A percentile compares a stretch with the other conserved stretches of the same genome.
Evolutionary conservation across 345 rosid genomes (phyloP).

Genomic region (Salix udensis): DNA sequence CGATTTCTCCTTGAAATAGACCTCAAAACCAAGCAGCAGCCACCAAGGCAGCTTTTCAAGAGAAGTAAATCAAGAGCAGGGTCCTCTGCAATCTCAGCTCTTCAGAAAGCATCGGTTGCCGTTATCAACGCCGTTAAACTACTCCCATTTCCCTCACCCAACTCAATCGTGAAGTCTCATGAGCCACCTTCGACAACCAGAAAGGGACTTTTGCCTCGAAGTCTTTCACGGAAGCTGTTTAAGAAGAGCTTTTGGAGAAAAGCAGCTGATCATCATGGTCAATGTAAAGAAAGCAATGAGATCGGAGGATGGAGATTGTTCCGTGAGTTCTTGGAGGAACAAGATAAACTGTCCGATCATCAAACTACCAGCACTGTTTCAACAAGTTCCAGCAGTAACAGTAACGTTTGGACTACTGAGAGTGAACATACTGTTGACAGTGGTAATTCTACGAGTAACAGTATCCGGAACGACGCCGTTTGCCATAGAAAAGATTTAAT

Average conservation of each 20-base stretch:
- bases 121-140: constrained; percentile 59
- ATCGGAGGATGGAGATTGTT: constrained; percentile 49
- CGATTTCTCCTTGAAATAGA: constrained; percentile 65
- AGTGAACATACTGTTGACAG: constrained; percentile 45
- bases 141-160: constrained; percentile 46
- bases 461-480: constrained; percentile 32
- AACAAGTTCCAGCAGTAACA: constrained; percentile 20
- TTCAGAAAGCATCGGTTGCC: constrained; percentile 58
- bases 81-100: constrained; percentile 43
- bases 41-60: constrained; percentile 16
- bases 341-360: constrained; percentile 39
- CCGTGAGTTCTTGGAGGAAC: constrained; percentile 42
- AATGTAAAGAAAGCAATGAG: constrained; percentile 9
- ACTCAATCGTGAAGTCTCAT: constrained; percentile 32
- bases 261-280: background rate
- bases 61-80: constrained; percentile 34
- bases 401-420: constrained; percentile 36
- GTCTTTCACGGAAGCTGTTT: constrained; percentile 49
- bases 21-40: constrained; percentile 27
- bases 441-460: constrained; percentile 24
- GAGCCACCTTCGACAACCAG: constrained; percentile 16
- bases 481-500: constrained; percentile 11
- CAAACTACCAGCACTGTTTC: constrained; percentile 13
- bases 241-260: constrained; percentile 54
- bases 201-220: constrained; percentile 23